Evolutionary conservation across 179 eudicot genomes (phyloP).

Genomic region (Kewa caespitosa): DNA sequence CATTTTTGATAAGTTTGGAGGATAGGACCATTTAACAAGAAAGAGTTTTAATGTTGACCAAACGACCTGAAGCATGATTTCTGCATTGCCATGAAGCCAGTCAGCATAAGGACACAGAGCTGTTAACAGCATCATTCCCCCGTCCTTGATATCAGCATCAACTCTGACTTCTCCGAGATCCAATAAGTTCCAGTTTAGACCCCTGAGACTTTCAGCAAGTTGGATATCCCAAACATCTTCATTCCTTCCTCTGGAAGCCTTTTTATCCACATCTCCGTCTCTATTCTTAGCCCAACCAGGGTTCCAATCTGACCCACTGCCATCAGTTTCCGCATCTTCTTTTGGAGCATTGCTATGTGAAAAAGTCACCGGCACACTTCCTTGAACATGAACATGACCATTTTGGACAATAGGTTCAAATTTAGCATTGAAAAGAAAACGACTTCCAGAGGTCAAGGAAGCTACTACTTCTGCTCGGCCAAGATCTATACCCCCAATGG

Average conservation of each 20-base stretch:
- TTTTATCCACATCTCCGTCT: slow-evolving; percentile 56
- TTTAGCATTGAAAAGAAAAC: slow-evolving; percentile 92
- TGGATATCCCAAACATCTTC: slow-evolving; percentile 94
- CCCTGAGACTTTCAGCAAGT: slow-evolving; percentile 87
- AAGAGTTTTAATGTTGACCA: slow-evolving; percentile 7
- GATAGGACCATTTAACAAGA: neutral
- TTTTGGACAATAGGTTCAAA: slow-evolving; percentile 93
- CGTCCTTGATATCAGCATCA: slow-evolving; percentile 99
- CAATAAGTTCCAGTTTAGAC: slow-evolving; percentile 86
- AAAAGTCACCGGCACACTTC: slow-evolving; percentile 86
- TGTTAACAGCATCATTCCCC: slow-evolving; percentile 96
- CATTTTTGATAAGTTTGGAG: neutral
- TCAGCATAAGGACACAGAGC: slow-evolving; percentile 95
- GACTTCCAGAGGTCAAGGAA: slow-evolving; percentile 88
- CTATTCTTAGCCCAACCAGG: slow-evolving; percentile 74
- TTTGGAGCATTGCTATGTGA: slow-evolving; percentile 49
- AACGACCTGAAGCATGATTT: slow-evolving; percentile 89
- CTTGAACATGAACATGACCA: slow-evolving; percentile 99
- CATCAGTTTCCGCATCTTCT: slow-evolving; percentile 54
- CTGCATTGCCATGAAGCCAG: slow-evolving; percentile 98
- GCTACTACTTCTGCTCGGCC: slow-evolving; percentile 99
- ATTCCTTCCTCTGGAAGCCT: slow-evolving; percentile 67
- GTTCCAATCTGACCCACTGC: slow-evolving; percentile 66
- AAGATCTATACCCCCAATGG: slow-evolving; percentile 96
- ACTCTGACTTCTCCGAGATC: slow-evolving; percentile 98